Conservation (phyloP, 805 yeast species). For the Wickerhamiella slavikovae region DNA sequence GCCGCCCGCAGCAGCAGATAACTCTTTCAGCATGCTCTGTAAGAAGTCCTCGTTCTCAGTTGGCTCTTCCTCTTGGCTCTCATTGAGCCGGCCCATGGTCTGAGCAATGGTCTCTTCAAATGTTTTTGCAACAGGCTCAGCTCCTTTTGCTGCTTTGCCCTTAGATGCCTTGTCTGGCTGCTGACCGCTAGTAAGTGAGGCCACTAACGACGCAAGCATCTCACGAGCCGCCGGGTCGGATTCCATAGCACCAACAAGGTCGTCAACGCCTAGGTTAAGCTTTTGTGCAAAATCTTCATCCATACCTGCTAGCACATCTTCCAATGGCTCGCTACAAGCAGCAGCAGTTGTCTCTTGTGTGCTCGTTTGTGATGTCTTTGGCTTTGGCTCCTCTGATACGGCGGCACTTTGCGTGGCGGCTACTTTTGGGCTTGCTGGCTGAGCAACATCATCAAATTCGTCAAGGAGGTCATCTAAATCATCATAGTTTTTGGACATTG, state of each 20-base stretch:
- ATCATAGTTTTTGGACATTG: conserved; percentile 10
- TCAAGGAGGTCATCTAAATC: conserved; percentile 42
- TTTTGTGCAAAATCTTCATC: conserved; percentile 17
- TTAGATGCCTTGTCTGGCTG: conserved; percentile 6
- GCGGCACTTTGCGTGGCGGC: neutral
- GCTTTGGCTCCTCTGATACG: no score
- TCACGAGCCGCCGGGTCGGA: conserved; percentile 32
- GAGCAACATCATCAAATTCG: conserved; percentile 49
- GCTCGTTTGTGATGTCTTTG: no score
- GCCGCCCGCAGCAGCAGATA: conserved; percentile 20
- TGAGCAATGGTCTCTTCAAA: conserved; percentile 61
- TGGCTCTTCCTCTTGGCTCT: conserved; percentile 25
- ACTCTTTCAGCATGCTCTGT: conserved; percentile 43
- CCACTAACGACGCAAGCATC: conserved; percentile 27
- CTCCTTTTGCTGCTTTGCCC: conserved; percentile 5
- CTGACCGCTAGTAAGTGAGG: conserved; percentile 14
- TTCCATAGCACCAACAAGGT: conserved; percentile 27
- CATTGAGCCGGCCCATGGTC: conserved; percentile 62
- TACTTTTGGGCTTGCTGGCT: neutral
- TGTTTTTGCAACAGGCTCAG: conserved; percentile 10
- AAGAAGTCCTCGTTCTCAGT: conserved; percentile 28
- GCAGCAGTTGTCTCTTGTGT: neutral
- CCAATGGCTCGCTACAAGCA: neutral
- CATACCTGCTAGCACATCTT: conserved; percentile 4
- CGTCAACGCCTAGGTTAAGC: conserved; percentile 21